Conservation (phyloP, 1,139 yeast species). For the Blastobotrys indianensis region DNA sequence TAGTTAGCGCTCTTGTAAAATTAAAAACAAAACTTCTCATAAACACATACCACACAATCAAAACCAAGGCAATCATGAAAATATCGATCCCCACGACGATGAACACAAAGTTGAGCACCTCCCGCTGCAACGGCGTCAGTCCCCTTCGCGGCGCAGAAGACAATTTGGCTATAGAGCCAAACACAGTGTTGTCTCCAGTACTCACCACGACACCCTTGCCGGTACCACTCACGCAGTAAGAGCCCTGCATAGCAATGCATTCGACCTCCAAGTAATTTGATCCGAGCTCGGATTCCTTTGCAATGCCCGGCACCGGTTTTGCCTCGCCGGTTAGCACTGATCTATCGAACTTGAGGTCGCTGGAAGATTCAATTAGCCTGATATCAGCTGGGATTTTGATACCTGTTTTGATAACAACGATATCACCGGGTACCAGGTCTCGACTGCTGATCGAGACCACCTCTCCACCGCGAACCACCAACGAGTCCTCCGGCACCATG, state of each 20-base stretch:
- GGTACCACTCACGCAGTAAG: conserved; percentile 44
- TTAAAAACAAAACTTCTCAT: too few relatives aligned
- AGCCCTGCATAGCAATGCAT: conserved; percentile 47
- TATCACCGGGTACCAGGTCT: conserved; percentile 48
- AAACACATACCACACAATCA: conserved; percentile 40
- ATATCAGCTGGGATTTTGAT: conserved; percentile 49
- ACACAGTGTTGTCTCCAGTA: conserved; percentile 45
- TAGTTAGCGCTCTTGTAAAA: conserved; percentile 27
- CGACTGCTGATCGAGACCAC: conserved; percentile 34
- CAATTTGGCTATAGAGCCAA: conserved; percentile 45
- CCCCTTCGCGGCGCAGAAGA: conserved; percentile 38
- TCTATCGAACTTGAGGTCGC: conserved; percentile 46
- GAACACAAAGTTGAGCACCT: conserved; percentile 42
- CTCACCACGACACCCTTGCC: conserved; percentile 44
- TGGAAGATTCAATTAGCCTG: conserved; percentile 35
- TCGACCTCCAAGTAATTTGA: conserved; percentile 41
- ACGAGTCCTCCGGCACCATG: conserved; percentile 42
- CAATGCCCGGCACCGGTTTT: conserved; percentile 41
- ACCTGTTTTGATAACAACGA: conserved; percentile 42
- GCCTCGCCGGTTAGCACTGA: conserved; percentile 52
- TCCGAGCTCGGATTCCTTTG: conserved; percentile 27
- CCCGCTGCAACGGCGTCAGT: conserved; percentile 45
- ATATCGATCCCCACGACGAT: conserved; percentile 38
- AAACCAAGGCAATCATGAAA: conserved; percentile 38
- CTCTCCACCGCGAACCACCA: conserved; percentile 40